A percentile compares a stretch with the other conserved stretches of the same genome.
Evolutionary conservation across 2,329 filamentous ascomycete species (phyloP).

Genomic region (Colletotrichum musae): DNA sequence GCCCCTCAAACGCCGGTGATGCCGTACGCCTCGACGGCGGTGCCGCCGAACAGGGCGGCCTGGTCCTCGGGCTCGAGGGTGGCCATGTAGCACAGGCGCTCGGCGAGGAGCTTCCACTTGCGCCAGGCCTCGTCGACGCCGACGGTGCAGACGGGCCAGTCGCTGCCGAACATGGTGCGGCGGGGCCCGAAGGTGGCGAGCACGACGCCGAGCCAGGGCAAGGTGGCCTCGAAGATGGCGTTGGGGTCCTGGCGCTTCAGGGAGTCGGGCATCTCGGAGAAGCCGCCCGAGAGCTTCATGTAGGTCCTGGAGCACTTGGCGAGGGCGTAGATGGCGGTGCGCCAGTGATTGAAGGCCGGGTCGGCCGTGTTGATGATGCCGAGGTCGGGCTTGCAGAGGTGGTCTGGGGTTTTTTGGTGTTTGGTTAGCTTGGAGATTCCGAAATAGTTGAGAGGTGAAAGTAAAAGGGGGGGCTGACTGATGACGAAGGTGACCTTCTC

Average conservation of each 20-base stretch:
- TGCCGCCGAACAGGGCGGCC: conserved; percentile 79
- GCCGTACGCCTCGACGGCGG: conserved; percentile 79
- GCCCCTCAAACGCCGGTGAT: conserved; percentile 1
- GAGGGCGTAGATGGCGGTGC: conserved; percentile 76
- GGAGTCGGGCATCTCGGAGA: conserved; percentile 78
- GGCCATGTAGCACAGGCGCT: conserved; percentile 75
- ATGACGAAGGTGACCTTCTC: conserved; percentile 78
- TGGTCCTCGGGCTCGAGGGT: conserved; percentile 73
- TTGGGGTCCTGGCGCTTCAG: conserved; percentile 64
- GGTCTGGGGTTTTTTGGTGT: conserved; percentile 67
- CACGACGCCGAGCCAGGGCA: conserved; percentile 80
- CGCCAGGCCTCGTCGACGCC: conserved; percentile 74
- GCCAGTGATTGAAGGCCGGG: conserved; percentile 78
- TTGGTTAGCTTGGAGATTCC: conserved; percentile 2
- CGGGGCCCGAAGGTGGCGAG: conserved; percentile 79
- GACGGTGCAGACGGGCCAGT: conserved; percentile 93
- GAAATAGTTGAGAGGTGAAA: background rate
- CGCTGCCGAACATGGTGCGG: conserved; percentile 90
- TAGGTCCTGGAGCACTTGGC: conserved; percentile 77
- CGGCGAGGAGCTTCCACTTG: conserved; percentile 81
- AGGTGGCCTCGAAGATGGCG: conserved; percentile 74
- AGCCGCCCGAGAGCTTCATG: conserved; percentile 92
- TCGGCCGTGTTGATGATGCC: conserved; percentile 72
- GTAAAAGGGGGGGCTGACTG: conserved; percentile 63
- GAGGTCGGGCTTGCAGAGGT: conserved; percentile 90